Conservation (phyloP, 1,284 basidiomycete genomes). For the Ustilago curta region DNA sequence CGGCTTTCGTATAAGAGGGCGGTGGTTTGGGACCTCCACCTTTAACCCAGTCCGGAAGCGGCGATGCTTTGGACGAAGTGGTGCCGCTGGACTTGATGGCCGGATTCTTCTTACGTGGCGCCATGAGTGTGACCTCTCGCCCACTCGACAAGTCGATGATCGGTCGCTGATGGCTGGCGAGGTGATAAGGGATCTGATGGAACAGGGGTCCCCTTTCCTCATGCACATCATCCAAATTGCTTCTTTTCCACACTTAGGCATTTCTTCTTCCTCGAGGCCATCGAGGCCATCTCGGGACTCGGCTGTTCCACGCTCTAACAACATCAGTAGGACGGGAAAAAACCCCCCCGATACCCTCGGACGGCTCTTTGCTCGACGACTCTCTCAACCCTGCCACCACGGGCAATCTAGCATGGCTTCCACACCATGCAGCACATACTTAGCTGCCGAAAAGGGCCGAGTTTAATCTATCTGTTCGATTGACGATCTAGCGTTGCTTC, state of each 20-base stretch:
- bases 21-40: slow-evolving; percentile 59
- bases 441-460: neutral
- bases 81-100: slow-evolving; percentile 66
- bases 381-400: neutral
- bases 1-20: slow-evolving; percentile 55
- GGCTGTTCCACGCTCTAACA: neutral
- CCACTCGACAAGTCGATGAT: neutral
- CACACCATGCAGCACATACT: neutral
- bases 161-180: neutral
- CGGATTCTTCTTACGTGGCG: slow-evolving; percentile 64
- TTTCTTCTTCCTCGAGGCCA: neutral
- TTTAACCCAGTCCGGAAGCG: slow-evolving; percentile 69
- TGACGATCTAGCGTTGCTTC: neutral
- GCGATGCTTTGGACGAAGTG: slow-evolving; percentile 66
- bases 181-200: neutral
- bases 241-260: no score
- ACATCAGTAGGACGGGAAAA: neutral
- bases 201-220: neutral
- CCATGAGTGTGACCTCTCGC: slow-evolving; percentile 38
- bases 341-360: neutral
- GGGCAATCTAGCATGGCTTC: neutral
- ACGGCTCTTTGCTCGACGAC: neutral
- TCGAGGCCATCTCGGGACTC: neutral
- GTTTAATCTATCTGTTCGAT: neutral
- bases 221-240: neutral